phyloP scores from a whole-genome alignment of 305 asterid genomes.

The Stenogyne calaminthoides region DNA sequence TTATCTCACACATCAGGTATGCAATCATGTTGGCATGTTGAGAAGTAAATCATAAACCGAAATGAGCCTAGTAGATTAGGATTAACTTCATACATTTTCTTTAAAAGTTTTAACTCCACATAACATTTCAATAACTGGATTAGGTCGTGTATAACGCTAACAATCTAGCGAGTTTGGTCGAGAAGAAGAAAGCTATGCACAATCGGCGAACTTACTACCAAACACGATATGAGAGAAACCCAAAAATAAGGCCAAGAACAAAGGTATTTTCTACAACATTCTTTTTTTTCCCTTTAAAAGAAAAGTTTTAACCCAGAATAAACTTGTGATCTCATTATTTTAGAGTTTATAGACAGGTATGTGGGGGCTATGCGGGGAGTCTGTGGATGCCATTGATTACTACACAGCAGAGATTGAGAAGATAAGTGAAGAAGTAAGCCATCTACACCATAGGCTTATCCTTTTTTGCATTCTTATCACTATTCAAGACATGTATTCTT shows the following conservation, averaged over 20 bases:
- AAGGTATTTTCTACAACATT: conserved; percentile 50
- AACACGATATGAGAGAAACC: conserved; percentile 78
- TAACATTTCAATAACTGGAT: conserved; percentile 31
- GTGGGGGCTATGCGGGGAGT: conserved; percentile 64
- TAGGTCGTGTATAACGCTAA: conserved; percentile 83
- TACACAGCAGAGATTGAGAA: conserved; percentile 48
- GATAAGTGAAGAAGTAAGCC: conserved; percentile 56
- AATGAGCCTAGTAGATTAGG: neutral
- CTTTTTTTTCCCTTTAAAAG: neutral
- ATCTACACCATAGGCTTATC: conserved; percentile 20
- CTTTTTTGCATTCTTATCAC: neutral
- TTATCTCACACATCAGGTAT: conserved; percentile 86
- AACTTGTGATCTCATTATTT: conserved; percentile 36
- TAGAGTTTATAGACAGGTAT: conserved; percentile 61
- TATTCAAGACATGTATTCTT: neutral
- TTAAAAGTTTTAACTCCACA: neutral
- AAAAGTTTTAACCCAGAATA: conserved; percentile 9
- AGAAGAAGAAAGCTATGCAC: conserved; percentile 62
- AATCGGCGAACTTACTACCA: conserved; percentile 89
- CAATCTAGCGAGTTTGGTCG: conserved; percentile 75
- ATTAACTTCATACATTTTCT: conserved; percentile 6
- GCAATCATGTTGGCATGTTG: conserved; percentile 28
- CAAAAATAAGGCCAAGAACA: conserved; percentile 60
- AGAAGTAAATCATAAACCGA: neutral
- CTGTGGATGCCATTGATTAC: conserved; percentile 65